Evolutionary conservation across 495 filamentous ascomycete species (phyloP), one percentile per base, ranked within the genome.

Genomic region (Ramalina peruviana): DNA sequence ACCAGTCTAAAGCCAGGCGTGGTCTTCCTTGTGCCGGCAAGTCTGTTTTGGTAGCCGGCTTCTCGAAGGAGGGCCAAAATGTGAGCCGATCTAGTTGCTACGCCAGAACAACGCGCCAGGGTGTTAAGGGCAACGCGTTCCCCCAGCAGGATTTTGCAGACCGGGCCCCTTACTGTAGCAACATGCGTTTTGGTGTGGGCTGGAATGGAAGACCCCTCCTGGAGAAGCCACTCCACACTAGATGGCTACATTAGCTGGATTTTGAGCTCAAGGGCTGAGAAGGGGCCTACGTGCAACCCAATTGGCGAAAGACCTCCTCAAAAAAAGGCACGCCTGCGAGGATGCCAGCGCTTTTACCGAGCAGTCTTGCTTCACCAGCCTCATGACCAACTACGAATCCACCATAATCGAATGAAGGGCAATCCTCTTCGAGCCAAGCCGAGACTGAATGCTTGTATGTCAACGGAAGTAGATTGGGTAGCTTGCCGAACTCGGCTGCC

Each of bases 1-100:
- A 97, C 88, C 9, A 98, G 69, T 3, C 92, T 75, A 67, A 97
- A 97, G 0, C 93, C 92, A 0, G 92, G 92, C 2, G 92, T 98
- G 3, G 93, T 96, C 70, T 98, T 98, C 54, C 92, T 74, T 16
- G 92, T 98, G 33, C 92, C 92, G 0, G 90, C 88, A n/a, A 98
- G 67, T n/a, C 75, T 83, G 36, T 88, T 86, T 45, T 67, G 66
- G 72, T 88, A 95, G 13, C 88, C 88, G 38, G 76, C 69, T 1
- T 66, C 57, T 41, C 76, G 74, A 17, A 81, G 69, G 39, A 77
- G 68, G 25, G 62, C 33, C 19, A 81, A 62, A 27, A 81, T 67
- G 19, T 60, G 58, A 48, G 68, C 53, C 36, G 67, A 73, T 58
- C 81, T 81, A 3, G 82, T 85, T 10, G 92, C 93, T 48, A 98